Percentiles rank a stretch among this genome's conserved stretches.
phyloP scores from a whole-genome alignment of 2,329 filamentous ascomycete species.

The Penicillium sp. region DNA sequence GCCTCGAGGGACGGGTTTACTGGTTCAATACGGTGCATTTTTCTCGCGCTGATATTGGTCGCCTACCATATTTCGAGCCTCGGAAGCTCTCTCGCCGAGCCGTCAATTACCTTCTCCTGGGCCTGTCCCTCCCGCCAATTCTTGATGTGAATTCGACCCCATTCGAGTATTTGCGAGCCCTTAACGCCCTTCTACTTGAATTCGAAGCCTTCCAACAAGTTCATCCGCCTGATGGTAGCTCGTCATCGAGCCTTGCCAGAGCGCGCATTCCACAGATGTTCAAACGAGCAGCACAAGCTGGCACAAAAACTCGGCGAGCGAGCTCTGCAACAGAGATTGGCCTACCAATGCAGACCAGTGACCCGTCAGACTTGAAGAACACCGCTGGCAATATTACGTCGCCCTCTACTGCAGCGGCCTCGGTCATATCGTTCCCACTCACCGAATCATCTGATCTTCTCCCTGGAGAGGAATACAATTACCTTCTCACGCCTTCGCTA shows the following conservation, averaged over 20 bases:
- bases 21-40: conserved; percentile 99
- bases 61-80: conserved; percentile 81
- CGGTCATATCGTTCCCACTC: conserved; percentile 41
- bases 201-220: conserved; percentile 92
- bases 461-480: conserved; percentile 81
- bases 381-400: conserved; percentile 42
- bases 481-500: conserved; percentile 84
- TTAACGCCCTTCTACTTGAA: conserved; percentile 82
- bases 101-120: conserved; percentile 89
- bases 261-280: conserved; percentile 83
- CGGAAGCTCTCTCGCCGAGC: conserved; percentile 84
- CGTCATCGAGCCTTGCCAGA: conserved; percentile 67
- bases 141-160: conserved; percentile 79
- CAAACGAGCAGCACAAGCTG: conserved; percentile 60
- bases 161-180: conserved; percentile 79
- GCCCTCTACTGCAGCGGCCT: conserved; percentile 37
- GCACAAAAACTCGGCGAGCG: conserved; percentile 56
- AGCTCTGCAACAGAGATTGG: conserved; percentile 62
- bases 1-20: conserved; percentile 89
- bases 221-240: conserved; percentile 72
- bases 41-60: conserved; percentile 73
- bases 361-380: conserved; percentile 49
- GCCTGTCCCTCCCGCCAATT: conserved; percentile 84
- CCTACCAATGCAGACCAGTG: conserved; percentile 50
- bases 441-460: conserved; percentile 62